phyloP scores from a whole-genome alignment of 371 early-diverging fungal genomes.

The Dichotomocladium elegans region DNA sequence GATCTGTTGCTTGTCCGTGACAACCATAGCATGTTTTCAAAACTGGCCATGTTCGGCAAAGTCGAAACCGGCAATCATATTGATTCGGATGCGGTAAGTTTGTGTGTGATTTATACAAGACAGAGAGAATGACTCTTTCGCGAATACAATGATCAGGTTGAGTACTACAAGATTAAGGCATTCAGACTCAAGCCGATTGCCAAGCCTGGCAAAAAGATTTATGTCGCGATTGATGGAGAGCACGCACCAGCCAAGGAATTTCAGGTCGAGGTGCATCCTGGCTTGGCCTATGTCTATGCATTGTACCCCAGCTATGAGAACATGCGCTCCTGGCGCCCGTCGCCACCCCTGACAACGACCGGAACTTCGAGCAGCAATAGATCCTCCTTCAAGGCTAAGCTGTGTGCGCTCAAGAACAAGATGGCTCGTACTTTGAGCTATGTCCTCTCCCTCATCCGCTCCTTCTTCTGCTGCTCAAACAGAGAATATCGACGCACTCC shows the following conservation, averaged over 20 bases:
- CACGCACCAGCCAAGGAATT: conserved; percentile 54
- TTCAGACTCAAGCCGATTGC: conserved; percentile 51
- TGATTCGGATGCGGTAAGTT: conserved; percentile 31
- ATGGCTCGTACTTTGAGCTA: conserved; percentile 4
- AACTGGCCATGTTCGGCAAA: conserved; percentile 39
- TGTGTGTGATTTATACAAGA: background rate
- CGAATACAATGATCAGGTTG: conserved; percentile 31
- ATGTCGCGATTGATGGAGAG: conserved; percentile 63
- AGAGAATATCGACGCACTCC: too few species aligned
- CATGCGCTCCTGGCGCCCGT: conserved; percentile 8
- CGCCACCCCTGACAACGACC: background rate
- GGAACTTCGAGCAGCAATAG: too few species aligned
- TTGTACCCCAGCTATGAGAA: conserved; percentile 28
- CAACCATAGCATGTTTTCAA: conserved; percentile 17
- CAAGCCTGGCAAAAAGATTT: conserved; percentile 32
- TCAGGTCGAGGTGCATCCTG: conserved; percentile 59
- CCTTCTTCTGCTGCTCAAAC: background rate
- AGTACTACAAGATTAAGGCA: conserved; percentile 60
- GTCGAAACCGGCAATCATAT: conserved; percentile 56
- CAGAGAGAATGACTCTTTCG: too few species aligned
- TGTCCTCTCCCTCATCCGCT: conserved; percentile 6
- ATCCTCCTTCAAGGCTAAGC: background rate
- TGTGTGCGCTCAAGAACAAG: conserved; percentile 1
- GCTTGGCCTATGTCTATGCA: conserved; percentile 45
- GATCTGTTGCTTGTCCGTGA: conserved; percentile 53